Conservation (phyloP, 2,329 filamentous ascomycete species). For the Coccinonectria pachysandricola region DNA sequence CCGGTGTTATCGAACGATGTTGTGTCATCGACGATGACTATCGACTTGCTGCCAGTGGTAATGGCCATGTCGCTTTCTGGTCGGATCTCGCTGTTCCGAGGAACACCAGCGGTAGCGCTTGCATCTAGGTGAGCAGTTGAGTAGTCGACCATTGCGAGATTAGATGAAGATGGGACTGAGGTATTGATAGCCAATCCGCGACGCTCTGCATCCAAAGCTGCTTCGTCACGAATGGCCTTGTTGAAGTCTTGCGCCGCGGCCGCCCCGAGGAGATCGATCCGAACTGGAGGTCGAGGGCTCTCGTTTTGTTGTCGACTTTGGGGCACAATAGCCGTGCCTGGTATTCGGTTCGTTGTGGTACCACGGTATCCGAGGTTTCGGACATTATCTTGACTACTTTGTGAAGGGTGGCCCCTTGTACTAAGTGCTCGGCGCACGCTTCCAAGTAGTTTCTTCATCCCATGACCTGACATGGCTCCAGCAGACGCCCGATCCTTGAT, state of each 20-base stretch:
- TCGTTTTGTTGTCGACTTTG: slow-evolving; percentile 37
- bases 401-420: slow-evolving; percentile 36
- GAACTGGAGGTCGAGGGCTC: slow-evolving; percentile 42
- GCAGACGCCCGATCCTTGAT: slow-evolving; percentile 39
- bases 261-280: slow-evolving; percentile 76
- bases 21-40: slow-evolving; percentile 74
- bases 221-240: slow-evolving; percentile 59
- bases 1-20: slow-evolving; percentile 36
- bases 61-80: slow-evolving; percentile 47
- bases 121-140: slow-evolving; percentile 35
- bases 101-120: slow-evolving; percentile 24
- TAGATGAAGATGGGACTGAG: slow-evolving; percentile 17
- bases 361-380: slow-evolving; percentile 40
- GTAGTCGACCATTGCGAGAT: slow-evolving; percentile 27
- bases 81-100: slow-evolving; percentile 24
- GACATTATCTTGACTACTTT: slow-evolving; percentile 38
- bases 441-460: slow-evolving; percentile 77
- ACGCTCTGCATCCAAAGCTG: slow-evolving; percentile 26
- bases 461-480: slow-evolving; percentile 56
- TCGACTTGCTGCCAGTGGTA: slow-evolving; percentile 78
- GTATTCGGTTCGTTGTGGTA: slow-evolving; percentile 46
- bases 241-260: slow-evolving; percentile 71
- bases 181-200: slow-evolving; percentile 12
- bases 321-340: slow-evolving; percentile 50
- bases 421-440: slow-evolving; percentile 77